Evolutionary conservation across 495 filamentous ascomycete genomes (phyloP).

Genomic region (Xylaria castorea): DNA sequence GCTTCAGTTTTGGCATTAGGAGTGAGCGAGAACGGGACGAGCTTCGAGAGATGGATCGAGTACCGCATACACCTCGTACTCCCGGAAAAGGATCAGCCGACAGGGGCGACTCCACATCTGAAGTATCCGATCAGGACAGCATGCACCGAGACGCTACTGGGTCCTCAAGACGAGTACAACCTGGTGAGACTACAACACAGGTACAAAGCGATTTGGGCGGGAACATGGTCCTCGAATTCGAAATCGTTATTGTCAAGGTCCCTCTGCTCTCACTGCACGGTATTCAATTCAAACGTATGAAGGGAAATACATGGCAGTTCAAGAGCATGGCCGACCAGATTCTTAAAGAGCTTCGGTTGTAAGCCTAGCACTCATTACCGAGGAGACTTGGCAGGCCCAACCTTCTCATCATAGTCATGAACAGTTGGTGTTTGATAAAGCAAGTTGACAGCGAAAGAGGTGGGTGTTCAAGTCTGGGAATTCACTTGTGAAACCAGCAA

Average conservation of each 20-base stretch:
- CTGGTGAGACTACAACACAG: conserved; percentile 83
- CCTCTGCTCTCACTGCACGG: conserved; percentile 91
- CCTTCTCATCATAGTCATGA: background rate
- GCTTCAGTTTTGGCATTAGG: conserved; percentile 80
- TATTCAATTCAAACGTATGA: conserved; percentile 97
- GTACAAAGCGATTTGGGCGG: conserved; percentile 85
- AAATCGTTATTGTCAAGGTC: conserved; percentile 98
- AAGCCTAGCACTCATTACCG: conserved; percentile 27
- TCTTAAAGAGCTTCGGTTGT: conserved; percentile 84
- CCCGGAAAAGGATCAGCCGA: conserved; percentile 60
- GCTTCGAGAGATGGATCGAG: conserved; percentile 57
- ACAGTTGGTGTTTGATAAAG: background rate
- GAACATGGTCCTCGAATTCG: conserved; percentile 83
- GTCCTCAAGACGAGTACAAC: conserved; percentile 56
- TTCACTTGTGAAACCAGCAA: background rate
- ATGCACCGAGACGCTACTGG: conserved; percentile 53
- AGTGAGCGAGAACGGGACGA: conserved; percentile 67
- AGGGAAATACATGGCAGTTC: conserved; percentile 97
- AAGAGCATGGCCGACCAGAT: conserved; percentile 98
- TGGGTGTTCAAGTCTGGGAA: background rate
- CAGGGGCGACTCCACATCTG: conserved; percentile 79
- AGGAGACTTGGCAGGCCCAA: conserved; percentile 14
- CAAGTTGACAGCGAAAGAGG: background rate
- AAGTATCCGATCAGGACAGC: conserved; percentile 74
- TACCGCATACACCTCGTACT: conserved; percentile 54